Base-by-base conservation (phyloP, 495 filamentous ascomycete species). In the Penicillium parvum region DNA sequence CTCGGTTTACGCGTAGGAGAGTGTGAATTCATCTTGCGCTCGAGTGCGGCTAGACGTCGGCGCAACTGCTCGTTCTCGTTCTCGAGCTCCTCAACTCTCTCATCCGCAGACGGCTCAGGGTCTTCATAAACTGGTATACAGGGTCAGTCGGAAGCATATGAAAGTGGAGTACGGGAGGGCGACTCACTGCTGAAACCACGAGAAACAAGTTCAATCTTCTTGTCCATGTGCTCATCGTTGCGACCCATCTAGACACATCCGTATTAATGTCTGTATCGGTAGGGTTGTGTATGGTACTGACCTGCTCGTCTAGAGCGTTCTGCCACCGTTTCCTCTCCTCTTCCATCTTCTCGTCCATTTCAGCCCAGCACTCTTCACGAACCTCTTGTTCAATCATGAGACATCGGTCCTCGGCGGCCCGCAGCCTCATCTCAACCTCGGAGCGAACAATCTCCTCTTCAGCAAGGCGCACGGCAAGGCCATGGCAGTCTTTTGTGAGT, bases 171-270 rank as follows among this genome's bases (percentile, higher is more conserved):
- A 36, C n/a, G 26, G 6, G 20, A 23, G 10, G 16, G 12, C 9
- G 39, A 51, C 64, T 57, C 59, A 74, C 72, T 74, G 49, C 76
- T 75, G 27, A 91, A 82, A 11, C 79, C 77, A 26, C 83, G 73
- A 34, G 84, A 81, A 35, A 95, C 69, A 16, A 96, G 78, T 55
- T 96, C 92, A 7, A 96, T 74, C 67, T 98, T 98, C 50, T 78
- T 76, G 60, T 96, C 90, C 43, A 94, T 73, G 64, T 92, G 89
- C 59, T 88, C 88, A 28, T 95, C 87, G 25, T 77, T 72, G 27
- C 70, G 71, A 26, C 76, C 81, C 40, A 66, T 55, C 70, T 74
- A 40, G 11, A 23, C 37, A n/a, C 15, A 35, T 66, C 30, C 64
- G 60, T 8, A 3, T 17, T 6, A 20, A n/a, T 17, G 11, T 18